phyloP scores from a whole-genome alignment of 2,329 filamentous ascomycete species.

The Monilinia fructigena region DNA sequence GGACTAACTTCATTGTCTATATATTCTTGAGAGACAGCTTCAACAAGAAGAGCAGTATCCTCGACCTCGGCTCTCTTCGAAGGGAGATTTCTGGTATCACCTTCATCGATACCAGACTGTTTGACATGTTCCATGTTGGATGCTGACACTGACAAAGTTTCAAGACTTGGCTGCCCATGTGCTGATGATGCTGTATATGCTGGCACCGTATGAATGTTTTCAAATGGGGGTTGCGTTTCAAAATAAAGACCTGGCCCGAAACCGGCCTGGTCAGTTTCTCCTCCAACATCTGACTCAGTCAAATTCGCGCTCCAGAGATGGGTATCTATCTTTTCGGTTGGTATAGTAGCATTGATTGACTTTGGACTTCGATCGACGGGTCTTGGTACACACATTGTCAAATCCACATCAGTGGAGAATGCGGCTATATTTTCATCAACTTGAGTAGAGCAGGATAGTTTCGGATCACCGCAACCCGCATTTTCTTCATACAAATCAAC shows the following conservation, averaged over 20 bases:
- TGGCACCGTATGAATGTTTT: neutral
- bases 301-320: neutral
- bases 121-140: neutral
- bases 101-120: neutral
- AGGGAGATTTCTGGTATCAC: neutral
- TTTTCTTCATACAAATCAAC: constrained; percentile 9
- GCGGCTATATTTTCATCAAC: neutral
- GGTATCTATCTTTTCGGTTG: neutral
- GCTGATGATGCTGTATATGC: neutral
- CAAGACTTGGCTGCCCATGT: neutral
- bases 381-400: neutral
- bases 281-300: neutral
- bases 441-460: neutral
- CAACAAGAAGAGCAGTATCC: neutral
- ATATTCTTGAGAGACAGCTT: constrained; percentile 3
- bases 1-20: neutral
- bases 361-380: neutral
- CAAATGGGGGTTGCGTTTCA: neutral
- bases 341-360: neutral
- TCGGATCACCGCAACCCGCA: constrained; percentile 3
- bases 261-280: neutral
- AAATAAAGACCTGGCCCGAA: neutral
- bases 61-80: neutral
- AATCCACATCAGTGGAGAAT: neutral
- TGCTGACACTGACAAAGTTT: neutral